Percentiles rank a stretch among this genome's conserved stretches.
Conservation (phyloP, 2,329 filamentous ascomycete species). For the Bipolaris sorokiniana region DNA sequence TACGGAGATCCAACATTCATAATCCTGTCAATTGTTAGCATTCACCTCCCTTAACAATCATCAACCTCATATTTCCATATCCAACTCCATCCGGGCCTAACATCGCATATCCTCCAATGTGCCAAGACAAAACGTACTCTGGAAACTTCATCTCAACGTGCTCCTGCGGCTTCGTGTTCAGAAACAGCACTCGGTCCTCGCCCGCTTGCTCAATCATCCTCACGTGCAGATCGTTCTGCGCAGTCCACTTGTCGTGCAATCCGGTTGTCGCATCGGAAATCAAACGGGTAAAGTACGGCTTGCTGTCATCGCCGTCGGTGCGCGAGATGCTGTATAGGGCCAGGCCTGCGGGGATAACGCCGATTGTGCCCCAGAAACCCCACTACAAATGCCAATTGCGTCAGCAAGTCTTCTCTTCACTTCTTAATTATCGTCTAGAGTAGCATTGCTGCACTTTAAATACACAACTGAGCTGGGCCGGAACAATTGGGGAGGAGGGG, state of each 20-base stretch:
- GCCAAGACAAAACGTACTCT: slow-evolving; percentile 61
- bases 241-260: slow-evolving; percentile 60
- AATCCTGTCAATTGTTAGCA: slow-evolving; percentile 53
- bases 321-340: slow-evolving; percentile 56
- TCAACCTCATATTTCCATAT: neutral
- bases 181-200: slow-evolving; percentile 66
- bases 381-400: slow-evolving; percentile 39
- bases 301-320: slow-evolving; percentile 47
- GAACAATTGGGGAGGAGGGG: slow-evolving; percentile 18
- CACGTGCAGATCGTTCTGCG: slow-evolving; percentile 66
- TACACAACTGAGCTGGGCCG: neutral
- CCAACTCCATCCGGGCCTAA: neutral
- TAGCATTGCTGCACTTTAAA: neutral
- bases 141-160: slow-evolving; percentile 64
- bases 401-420: slow-evolving; percentile 21
- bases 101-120: neutral
- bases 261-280: slow-evolving; percentile 63
- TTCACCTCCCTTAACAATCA: neutral
- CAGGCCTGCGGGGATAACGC: slow-evolving; percentile 53
- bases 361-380: slow-evolving; percentile 57
- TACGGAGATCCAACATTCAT: slow-evolving; percentile 68
- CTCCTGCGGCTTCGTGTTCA: slow-evolving; percentile 53
- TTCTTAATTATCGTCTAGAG: too few relatives aligned
- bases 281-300: slow-evolving; percentile 55
- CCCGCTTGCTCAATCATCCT: slow-evolving; percentile 68